Conservation (phyloP, 2,329 filamentous ascomycete species). For the Fusarium protoensiforme region DNA sequence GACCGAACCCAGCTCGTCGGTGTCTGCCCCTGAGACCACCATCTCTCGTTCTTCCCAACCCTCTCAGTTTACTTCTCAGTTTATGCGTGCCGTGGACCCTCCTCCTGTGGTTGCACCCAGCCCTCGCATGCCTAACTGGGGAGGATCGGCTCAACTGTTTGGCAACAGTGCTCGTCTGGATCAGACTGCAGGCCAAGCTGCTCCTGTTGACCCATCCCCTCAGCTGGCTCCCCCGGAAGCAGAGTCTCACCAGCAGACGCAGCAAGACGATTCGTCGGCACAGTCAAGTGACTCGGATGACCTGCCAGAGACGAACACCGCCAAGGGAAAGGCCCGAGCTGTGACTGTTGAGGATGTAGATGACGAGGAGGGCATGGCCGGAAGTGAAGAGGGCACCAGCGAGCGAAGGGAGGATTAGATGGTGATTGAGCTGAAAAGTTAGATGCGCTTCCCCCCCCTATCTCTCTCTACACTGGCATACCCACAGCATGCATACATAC, state of each 20-base stretch:
- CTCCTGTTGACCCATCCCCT: constrained; percentile 3
- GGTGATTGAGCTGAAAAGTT: not conserved
- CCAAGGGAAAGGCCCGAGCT: constrained; percentile 58
- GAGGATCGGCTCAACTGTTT: constrained; percentile 62
- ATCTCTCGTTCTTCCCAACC: constrained; percentile 11
- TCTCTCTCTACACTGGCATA: not conserved
- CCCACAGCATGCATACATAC: not conserved
- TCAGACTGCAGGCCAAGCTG: constrained; percentile 14
- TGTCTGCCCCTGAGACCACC: not conserved
- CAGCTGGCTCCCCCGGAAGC: constrained; percentile 4
- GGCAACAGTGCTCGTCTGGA: constrained; percentile 45
- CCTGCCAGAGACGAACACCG: constrained; percentile 15
- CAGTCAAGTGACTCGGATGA: constrained; percentile 31
- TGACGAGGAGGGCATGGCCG: constrained; percentile 21
- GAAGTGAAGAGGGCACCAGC: not conserved
- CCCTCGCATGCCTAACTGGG: constrained; percentile 62
- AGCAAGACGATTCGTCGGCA: constrained; percentile 11
- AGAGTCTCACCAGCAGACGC: constrained; percentile 12
- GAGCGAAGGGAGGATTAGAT: constrained; percentile 17
- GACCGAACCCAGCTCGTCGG: constrained; percentile 11
- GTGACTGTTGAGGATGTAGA: constrained; percentile 52
- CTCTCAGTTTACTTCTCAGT: constrained; percentile 23
- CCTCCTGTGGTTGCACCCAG: constrained; percentile 59
- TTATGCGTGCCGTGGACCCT: constrained; percentile 33
- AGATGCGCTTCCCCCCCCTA: not conserved